These are phyloP conservation scores for Globisporangium ultimum DNA, from an alignment of 352 stramenopile genomes.

Conservation along the genomic window DNA sequence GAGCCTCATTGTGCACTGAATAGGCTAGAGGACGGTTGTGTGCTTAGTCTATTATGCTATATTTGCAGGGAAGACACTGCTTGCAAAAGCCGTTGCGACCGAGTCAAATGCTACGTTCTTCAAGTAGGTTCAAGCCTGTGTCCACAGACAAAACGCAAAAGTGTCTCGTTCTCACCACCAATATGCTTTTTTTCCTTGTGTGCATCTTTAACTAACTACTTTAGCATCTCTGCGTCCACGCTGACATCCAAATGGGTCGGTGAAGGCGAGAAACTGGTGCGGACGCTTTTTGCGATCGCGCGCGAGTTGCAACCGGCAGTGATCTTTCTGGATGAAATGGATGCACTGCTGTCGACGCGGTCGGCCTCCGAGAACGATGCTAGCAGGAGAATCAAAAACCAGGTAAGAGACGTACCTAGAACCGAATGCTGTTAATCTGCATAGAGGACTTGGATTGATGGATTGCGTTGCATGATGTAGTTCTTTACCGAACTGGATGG, in stretches of 20 bases:
- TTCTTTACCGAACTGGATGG: conserved; percentile 89
- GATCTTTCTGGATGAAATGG: conserved; percentile 91
- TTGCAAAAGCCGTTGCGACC: conserved; percentile 80
- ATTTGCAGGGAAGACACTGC: conserved; percentile 66
- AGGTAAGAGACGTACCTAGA: conserved; percentile 30
- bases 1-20: not conserved
- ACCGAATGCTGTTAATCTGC: not conserved
- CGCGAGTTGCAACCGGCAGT: conserved; percentile 78
- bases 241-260: conserved; percentile 90
- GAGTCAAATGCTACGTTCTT: conserved; percentile 85
- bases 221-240: conserved; percentile 83
- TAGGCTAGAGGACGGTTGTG: not conserved
- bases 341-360: conserved; percentile 74
- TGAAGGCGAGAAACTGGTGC: conserved; percentile 93
- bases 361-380: conserved; percentile 82
- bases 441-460: not conserved
- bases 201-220: not conserved
- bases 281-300: conserved; percentile 91
- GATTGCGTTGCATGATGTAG: conserved; percentile 18
- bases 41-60: not conserved
- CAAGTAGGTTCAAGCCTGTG: conserved; percentile 29
- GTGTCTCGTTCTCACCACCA: not conserved
- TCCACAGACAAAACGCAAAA: not conserved
- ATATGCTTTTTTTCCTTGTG: not conserved
- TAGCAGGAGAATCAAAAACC: conserved; percentile 87